Base-by-base conservation (phyloP, 2,329 filamentous ascomycete genomes). In the Lasiodiplodia gonubiensis region DNA sequence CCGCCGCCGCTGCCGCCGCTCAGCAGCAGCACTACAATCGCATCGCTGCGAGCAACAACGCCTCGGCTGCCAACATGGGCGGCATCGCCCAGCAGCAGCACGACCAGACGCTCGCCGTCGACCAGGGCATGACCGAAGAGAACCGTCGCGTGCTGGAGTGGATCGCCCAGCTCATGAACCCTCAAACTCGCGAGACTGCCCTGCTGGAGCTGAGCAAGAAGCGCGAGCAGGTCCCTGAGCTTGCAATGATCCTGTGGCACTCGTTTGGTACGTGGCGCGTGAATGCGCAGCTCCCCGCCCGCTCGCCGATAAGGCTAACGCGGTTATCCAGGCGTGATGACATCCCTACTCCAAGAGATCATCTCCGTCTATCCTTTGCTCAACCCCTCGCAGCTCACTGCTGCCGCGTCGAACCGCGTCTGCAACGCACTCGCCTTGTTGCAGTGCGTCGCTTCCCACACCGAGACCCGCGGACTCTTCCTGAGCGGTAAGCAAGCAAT, bases 201-300 rank as follows among this genome's bases (percentile, higher is more conserved):
- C 85, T 99, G 66, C 86, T 99, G 75, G 95, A 99, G 80, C 86
- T 99, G 63, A 98, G 94, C 83, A 99, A 99, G 85, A 99, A 99
- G 86, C 86, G 95, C 67, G 95, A 99, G 81, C 95, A 98, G 80
- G 95, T 99, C 18, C 94, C 95, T 0, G 95, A 99, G 82, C 85
- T 99, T 68, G 95, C 95, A 55, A 84, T 99, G 74, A 97, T 99
- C 69, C 85, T 99, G 70, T 99, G 95, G 95, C 95, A 99, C 80
- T 98, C 94, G 3, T 98, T 97, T 76, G 95, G 94, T 97, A 87
- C 71, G 88, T 80, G 64, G 18, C 18, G 23, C 25, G 61, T 25
- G 37, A 7, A n/a, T 5, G 37, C 35, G 30, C 27, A 61, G 39
- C 54, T 51, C 25, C 30, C 23, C 61, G 16, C 14, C 42, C 42